These are phyloP conservation scores for Cicer arietinum DNA, from an alignment of 306 rosid genomes.

Conservation along the genomic window DNA sequence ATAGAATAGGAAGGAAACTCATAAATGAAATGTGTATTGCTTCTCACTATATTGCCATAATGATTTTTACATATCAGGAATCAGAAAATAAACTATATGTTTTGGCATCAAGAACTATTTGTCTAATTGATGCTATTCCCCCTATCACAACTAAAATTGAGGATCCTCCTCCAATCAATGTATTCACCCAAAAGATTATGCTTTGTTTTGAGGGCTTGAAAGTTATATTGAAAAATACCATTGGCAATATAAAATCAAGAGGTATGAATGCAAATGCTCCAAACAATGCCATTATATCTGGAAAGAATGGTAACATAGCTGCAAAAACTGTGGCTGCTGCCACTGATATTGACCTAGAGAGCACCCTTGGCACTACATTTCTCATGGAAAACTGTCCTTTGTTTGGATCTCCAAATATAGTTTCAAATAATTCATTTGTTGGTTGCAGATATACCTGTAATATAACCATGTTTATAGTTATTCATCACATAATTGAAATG, in stretches of 20 bases:
- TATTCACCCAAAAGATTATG: constrained; percentile 65
- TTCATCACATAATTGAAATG: constrained; percentile 23
- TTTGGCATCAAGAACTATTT: constrained; percentile 73
- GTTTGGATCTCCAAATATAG: constrained; percentile 66
- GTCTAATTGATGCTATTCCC: constrained; percentile 75
- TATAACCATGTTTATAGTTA: constrained; percentile 14
- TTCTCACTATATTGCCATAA: constrained; percentile 15
- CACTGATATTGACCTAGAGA: constrained; percentile 66
- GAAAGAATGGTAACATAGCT: constrained; percentile 87
- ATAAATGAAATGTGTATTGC: constrained; percentile 34
- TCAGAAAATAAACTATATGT: constrained; percentile 67
- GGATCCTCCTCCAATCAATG: constrained; percentile 59
- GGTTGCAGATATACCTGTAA: constrained; percentile 81
- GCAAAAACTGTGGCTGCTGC: constrained; percentile 64
- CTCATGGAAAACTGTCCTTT: constrained; percentile 62
- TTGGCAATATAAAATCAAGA: constrained; percentile 81
- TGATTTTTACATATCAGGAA: constrained; percentile 55
- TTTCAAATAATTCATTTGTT: constrained; percentile 75
- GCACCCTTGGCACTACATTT: constrained; percentile 69
- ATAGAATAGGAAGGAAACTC: constrained; percentile 23
- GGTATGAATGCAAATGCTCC: constrained; percentile 89
- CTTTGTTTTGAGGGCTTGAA: constrained; percentile 77
- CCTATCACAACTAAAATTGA: constrained; percentile 62
- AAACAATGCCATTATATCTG: constrained; percentile 77
- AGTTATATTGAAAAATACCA: constrained; percentile 69